Base-by-base conservation (phyloP, 2,329 filamentous ascomycete species). In the Zymoseptoria tritici region DNA sequence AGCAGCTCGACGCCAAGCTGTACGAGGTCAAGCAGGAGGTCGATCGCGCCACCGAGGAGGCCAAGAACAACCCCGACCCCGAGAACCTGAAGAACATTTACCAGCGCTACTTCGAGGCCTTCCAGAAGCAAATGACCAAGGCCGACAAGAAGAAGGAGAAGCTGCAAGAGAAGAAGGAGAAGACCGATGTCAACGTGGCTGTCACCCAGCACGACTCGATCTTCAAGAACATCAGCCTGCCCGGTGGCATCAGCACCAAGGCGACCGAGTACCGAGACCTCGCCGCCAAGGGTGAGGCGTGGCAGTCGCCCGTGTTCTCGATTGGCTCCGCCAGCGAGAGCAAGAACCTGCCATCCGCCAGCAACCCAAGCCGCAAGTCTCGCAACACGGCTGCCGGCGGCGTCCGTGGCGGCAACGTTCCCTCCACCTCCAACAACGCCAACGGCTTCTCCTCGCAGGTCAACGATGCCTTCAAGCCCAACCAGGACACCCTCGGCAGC, bases 281-380 rank as follows among this genome's bases (percentile, higher is more conserved):
- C 60, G 90, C 93, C 8, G 81, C 80, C 66, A 91, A 94, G 84
- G 94, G 94, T 56, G 89, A 96, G 58, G 87, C 86, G 75, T 99
- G 94, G 94, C 88, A 96, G 80, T 95, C 89, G 62, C 91, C 93
- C 9, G 85, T 99, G 70, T 99, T 99, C 80, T 87, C 85, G 61
- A 88, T 97, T 68, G 93, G 94, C 54, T 83, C 78, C 51, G 91
- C 92, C 9, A 80, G 83, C 58, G 86, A 87, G 76, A 91, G 89
- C 50, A 81, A 77, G 22, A 83, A 88, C 69, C 81, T 97, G 51
- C 91, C 92, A 1, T 72, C 76, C 63, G 72, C 81, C 46, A 73
- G 75, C 1, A 67, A 78, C 46, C 76, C 88, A 57, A 79, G 74
- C 42, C 83, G 85, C 70, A 88, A 88, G 76, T 76, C 82, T 20